phyloP scores from a whole-genome alignment of 176 grass and related monocot species.

The Leersia perrieri region DNA sequence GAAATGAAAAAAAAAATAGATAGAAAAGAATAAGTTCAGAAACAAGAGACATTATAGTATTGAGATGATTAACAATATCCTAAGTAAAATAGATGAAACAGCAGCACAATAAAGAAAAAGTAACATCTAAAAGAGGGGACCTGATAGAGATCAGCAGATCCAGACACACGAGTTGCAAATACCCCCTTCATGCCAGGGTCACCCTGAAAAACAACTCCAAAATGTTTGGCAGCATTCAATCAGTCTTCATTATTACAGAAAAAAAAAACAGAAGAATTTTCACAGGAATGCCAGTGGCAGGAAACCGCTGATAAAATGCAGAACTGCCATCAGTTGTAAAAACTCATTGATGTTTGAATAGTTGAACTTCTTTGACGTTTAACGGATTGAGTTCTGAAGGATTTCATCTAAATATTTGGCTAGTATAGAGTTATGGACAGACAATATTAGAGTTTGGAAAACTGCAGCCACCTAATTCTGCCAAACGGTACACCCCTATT shows the following conservation, averaged over 20 bases:
- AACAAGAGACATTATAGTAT: background rate
- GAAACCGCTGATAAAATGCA: background rate
- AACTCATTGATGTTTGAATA: background rate
- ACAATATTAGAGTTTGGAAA: background rate
- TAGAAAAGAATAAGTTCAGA: background rate
- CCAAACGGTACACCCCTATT: background rate
- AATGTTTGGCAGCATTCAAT: conserved; percentile 16
- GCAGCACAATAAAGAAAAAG: background rate
- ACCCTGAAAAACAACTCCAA: conserved; percentile 54
- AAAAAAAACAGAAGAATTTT: background rate
- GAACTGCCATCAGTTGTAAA: background rate
- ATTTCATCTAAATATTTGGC: background rate
- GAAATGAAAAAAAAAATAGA: background rate
- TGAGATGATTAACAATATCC: background rate
- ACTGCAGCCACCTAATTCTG: background rate
- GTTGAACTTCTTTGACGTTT: background rate
- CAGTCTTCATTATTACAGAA: conserved; percentile 18
- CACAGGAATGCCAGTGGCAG: background rate
- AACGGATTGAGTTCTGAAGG: conserved; percentile 1
- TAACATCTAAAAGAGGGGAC: conserved; percentile 32
- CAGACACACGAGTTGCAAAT: conserved; percentile 94
- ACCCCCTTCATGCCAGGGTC: conserved; percentile 80
- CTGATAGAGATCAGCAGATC: conserved; percentile 94
- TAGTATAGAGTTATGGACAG: background rate
- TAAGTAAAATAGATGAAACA: background rate